These are phyloP conservation scores for Exophiala dermatitidis DNA, from an alignment of 2,329 filamentous ascomycete genomes.

Conservation along the genomic window DNA sequence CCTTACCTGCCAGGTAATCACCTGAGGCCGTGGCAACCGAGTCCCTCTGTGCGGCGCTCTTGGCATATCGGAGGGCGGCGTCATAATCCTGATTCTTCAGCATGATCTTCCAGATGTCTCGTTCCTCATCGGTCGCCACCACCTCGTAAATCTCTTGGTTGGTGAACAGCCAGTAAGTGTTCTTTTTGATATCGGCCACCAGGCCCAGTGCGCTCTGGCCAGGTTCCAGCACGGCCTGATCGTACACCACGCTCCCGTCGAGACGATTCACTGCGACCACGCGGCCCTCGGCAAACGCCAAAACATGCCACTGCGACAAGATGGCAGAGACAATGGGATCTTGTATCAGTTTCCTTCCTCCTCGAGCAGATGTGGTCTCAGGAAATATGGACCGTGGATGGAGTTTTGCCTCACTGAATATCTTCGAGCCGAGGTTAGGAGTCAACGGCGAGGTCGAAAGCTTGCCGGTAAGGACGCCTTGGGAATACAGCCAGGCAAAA, in stretches of 20 bases:
- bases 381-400: slow-evolving; percentile 67
- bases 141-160: slow-evolving; percentile 88
- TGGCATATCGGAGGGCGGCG: slow-evolving; percentile 75
- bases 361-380: slow-evolving; percentile 57
- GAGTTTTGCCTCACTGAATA: slow-evolving; percentile 74
- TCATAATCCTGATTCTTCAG: slow-evolving; percentile 82
- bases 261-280: slow-evolving; percentile 81
- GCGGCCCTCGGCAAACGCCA: slow-evolving; percentile 73
- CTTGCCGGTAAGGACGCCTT: slow-evolving; percentile 82
- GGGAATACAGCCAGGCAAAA: slow-evolving; percentile 84
- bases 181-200: slow-evolving; percentile 84
- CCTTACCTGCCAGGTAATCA: slow-evolving; percentile 75
- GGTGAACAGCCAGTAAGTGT: slow-evolving; percentile 96
- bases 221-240: slow-evolving; percentile 74
- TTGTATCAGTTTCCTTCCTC: slow-evolving; percentile 57
- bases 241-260: slow-evolving; percentile 76
- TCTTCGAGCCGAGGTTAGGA: slow-evolving; percentile 60
- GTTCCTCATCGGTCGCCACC: slow-evolving; percentile 78
- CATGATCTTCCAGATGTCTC: slow-evolving; percentile 94
- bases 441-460: slow-evolving; percentile 57
- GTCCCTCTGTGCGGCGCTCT: slow-evolving; percentile 73
- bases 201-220: slow-evolving; percentile 76
- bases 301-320: slow-evolving; percentile 87
- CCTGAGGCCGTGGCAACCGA: slow-evolving; percentile 86
- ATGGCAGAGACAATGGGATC: slow-evolving; percentile 73